Evolutionary conservation across 441 rosid genomes (phyloP).

Genomic region (Bruguiera hainesii): DNA sequence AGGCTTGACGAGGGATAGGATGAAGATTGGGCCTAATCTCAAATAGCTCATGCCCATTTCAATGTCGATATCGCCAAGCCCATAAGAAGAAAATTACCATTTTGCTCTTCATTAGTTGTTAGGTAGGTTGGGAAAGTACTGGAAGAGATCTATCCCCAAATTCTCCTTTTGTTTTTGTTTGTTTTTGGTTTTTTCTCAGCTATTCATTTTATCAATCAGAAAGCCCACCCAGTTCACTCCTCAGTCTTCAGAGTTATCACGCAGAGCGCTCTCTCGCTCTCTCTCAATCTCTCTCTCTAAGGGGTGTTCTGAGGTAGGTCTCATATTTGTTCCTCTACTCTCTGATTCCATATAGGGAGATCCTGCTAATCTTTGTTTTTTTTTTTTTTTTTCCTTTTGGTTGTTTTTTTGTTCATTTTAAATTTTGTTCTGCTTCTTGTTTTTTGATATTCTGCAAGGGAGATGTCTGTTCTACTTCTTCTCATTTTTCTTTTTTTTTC

Average conservation of each 20-base stretch:
- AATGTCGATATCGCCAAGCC: no score
- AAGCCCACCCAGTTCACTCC: neutral
- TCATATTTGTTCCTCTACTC: no score
- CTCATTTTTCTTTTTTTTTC: neutral
- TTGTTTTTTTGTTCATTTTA: neutral
- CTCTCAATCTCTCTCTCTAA: slow-evolving; percentile 1
- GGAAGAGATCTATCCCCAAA: neutral
- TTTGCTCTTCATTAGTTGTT: no score
- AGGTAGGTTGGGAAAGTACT: slow-evolving; percentile 3
- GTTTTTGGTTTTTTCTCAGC: neutral
- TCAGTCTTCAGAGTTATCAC: neutral
- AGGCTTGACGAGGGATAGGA: no score
- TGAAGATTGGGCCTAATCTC: no score
- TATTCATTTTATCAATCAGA: neutral
- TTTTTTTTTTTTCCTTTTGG: no score
- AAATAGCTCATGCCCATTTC: no score
- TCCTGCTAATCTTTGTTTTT: no score
- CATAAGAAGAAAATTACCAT: no score
- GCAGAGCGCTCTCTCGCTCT: neutral
- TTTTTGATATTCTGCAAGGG: no score
- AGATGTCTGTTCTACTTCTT: neutral
- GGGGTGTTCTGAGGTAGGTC: slow-evolving; percentile 53
- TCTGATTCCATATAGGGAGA: no score
- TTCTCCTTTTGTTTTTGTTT: neutral
- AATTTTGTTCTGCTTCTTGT: neutral